Evolutionary conservation across 1,284 basidiomycete species (phyloP).

Genomic region (Farysia itapuensis): DNA sequence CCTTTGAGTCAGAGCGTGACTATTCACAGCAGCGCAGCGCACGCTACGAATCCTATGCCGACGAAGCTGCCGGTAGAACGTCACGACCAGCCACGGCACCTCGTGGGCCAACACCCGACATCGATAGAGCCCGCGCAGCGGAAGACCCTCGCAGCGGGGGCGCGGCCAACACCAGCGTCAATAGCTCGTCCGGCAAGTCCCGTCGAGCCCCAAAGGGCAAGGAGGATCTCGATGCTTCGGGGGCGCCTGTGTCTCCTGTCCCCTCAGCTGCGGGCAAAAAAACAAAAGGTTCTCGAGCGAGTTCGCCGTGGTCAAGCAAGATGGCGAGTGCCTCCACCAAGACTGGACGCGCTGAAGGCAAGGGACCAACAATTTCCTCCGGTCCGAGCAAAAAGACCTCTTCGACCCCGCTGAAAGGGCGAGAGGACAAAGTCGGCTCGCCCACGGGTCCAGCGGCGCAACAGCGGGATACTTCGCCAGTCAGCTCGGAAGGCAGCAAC

Average conservation of each 20-base stretch:
- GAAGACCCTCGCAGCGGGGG: conserved; percentile 7
- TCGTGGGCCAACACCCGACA: conserved; percentile 28
- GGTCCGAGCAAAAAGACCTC: conserved; percentile 12
- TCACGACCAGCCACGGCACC: conserved; percentile 9
- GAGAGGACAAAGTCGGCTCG: conserved; percentile 11
- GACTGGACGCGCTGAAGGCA: conserved; percentile 5
- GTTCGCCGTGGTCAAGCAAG: conserved; percentile 34
- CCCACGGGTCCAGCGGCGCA: conserved; percentile 6
- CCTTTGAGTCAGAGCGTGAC: conserved; percentile 24
- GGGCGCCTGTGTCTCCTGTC: conserved; percentile 26
- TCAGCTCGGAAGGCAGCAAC: conserved; percentile 46
- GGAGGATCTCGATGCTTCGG: conserved; percentile 25
- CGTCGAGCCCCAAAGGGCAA: conserved; percentile 28
- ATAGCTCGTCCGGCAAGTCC: conserved; percentile 8
- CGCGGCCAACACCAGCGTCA: not conserved
- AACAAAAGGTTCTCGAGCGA: conserved; percentile 30
- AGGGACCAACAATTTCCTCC: conserved; percentile 4
- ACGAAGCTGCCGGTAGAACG: conserved; percentile 14
- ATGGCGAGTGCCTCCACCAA: too few relatives aligned
- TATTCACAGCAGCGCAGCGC: conserved; percentile 6
- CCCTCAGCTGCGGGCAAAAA: conserved; percentile 32
- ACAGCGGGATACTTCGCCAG: conserved; percentile 21
- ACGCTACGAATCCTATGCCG: conserved; percentile 20
- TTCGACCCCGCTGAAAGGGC: conserved; percentile 11
- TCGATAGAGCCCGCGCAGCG: conserved; percentile 19